Evolutionary conservation across 179 eudicot species (phyloP), one percentile per base, ranked within the genome.

Genomic region (Monotropa hypopitys): DNA sequence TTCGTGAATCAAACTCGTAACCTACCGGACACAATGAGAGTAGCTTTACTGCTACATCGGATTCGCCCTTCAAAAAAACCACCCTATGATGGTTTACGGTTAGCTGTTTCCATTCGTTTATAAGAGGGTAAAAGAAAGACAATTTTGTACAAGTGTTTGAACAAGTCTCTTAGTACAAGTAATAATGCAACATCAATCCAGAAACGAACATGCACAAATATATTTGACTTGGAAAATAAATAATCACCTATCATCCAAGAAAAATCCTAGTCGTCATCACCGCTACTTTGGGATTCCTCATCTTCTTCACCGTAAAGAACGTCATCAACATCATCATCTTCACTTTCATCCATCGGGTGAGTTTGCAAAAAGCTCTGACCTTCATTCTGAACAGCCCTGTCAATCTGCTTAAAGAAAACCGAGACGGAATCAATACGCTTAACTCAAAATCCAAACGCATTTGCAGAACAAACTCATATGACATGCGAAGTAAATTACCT

Each of bases 301-400:
- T 87, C 89, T 40, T 88, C 97, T 61, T 84, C 87, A 16, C 91
- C 90, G 76, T 85, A 89, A 68, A 88, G 69, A 77, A 89, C 84
- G 68, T 92, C 97, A 56, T 89, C 96, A 65, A 85, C 89, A 77
- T 71, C 83, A n/a, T 82, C 88, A 80, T 86, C 96, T 74, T 93
- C 97, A 73, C 91, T 89, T 81, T 86, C 96, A 54, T 88, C 78
- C 43, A 79, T 69, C 49, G 76, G 84, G 49, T 82, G 79, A 69
- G 83, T 85, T 62, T 66, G 75, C 77, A 51, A 54, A n/a, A 79
- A 62, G 28, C 80, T 83, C 2, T 79, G 85, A 80, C 81, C 82
- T 83, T 75, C 88, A 77, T 84, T 81, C 70, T 84, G 84, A 57
- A 79, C 75, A 28, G 91, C 92, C 87, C 89, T 94, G 81, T 92